Evolutionary conservation across 2,329 filamentous ascomycete species (phyloP).

Genomic region (Lasiodiplodia sp.): DNA sequence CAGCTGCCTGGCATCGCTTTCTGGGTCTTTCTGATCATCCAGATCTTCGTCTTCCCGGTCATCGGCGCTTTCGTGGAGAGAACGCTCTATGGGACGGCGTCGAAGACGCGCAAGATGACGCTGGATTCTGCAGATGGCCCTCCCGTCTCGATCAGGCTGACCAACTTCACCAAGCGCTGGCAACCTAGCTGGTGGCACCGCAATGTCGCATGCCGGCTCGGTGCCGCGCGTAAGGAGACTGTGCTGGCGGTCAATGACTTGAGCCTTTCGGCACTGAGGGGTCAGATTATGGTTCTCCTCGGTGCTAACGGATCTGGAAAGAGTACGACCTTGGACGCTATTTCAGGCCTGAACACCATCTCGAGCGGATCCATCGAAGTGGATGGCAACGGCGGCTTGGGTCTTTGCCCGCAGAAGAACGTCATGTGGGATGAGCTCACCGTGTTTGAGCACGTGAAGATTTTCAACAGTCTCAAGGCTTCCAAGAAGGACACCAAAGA

Average conservation of each 20-base stretch:
- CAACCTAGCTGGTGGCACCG: conserved; percentile 67
- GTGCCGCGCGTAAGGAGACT: conserved; percentile 61
- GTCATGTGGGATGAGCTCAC: conserved; percentile 91
- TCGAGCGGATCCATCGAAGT: conserved; percentile 80
- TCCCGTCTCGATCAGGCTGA: conserved; percentile 64
- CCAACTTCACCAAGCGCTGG: conserved; percentile 81
- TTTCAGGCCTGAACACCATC: conserved; percentile 80
- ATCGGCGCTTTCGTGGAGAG: conserved; percentile 78
- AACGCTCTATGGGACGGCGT: conserved; percentile 76
- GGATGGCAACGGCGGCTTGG: conserved; percentile 78
- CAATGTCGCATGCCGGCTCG: conserved; percentile 54
- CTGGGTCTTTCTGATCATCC: conserved; percentile 78
- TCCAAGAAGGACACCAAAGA: conserved; percentile 63
- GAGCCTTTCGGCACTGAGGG: conserved; percentile 73
- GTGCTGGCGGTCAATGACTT: conserved; percentile 82
- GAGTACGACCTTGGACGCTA: conserved; percentile 85
- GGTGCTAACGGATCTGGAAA: conserved; percentile 93
- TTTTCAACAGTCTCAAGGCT: conserved; percentile 85
- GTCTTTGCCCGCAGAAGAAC: conserved; percentile 91
- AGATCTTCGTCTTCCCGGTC: conserved; percentile 79
- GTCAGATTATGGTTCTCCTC: conserved; percentile 84
- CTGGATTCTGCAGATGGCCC: conserved; percentile 37
- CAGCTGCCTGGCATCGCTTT: conserved; percentile 75
- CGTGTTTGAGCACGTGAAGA: conserved; percentile 81
- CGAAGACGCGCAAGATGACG: conserved; percentile 56